Evolutionary conservation across 495 filamentous ascomycete species (phyloP), one percentile per base, ranked within the genome.

Genomic region (Entonaema liquescens): DNA sequence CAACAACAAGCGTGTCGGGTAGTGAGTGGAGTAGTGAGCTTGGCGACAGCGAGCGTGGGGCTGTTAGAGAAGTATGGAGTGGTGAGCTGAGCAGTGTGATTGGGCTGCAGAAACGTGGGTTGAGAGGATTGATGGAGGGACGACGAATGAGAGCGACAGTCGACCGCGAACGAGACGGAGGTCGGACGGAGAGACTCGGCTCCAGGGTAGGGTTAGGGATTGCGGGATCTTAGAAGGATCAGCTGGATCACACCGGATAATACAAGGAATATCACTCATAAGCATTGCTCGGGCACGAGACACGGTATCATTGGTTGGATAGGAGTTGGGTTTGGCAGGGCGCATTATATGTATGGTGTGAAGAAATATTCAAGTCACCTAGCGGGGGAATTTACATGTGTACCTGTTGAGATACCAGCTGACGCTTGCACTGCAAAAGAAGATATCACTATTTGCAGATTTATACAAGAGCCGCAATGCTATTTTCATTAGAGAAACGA

Each of bases 121-220:
- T 99, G 62, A 87, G 94, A 53, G 95, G 95, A 0, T 78, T 99
- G 76, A 97, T 98, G 95, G 95, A 99, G 79, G 95, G 95, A 13
- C 83, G 95, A 36, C 85, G 94, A 59, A 89, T 97, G 83, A 83
- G 95, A 56, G 94, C 75, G 23, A 77, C 75, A 1, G 75, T 77
- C 8, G 75, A 77, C 35, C 73, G 75, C 17, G 75, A 77, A 55
- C 75, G 75, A n/a, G 75, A 75, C 25, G 73, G 73, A 13, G 67
- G 67, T 0, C 61, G 70, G 21, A 57, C 50, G 11, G 70, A 73
- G 55, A 71, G 73, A 54, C 44, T 67, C 13, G 73, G 75, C 50
- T 71, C 73, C 33, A 74, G 75, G 29, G 73, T 77, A 19, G 75
- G 75, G 61, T 68, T 77, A 25, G 75, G 75, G 36, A 77, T 77